Evolutionary conservation across 2,329 filamentous ascomycete species (phyloP).

Genomic region (Zalaria obscura): DNA sequence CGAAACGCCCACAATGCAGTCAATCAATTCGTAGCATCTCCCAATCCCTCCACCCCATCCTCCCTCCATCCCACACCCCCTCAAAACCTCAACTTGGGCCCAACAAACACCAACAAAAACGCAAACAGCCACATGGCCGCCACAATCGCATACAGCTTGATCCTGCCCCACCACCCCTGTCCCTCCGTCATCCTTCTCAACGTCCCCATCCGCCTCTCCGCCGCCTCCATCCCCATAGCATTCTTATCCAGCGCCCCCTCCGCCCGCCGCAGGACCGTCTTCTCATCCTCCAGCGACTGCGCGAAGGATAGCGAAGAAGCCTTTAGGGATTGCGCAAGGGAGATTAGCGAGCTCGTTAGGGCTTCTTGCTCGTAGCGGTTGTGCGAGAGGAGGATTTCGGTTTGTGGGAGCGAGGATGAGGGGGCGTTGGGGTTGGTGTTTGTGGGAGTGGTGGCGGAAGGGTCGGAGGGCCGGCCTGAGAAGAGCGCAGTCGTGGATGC

Average conservation of each 20-base stretch:
- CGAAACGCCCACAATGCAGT: too few species aligned
- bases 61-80: neutral
- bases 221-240: constrained; percentile 59
- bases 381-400: constrained; percentile 59
- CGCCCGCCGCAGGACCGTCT: constrained; percentile 57
- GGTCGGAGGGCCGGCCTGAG: constrained; percentile 11
- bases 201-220: constrained; percentile 62
- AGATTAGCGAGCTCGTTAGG: constrained; percentile 67
- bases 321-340: constrained; percentile 67
- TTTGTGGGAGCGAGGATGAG: constrained; percentile 9
- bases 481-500: constrained; percentile 25
- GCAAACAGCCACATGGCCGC: constrained; percentile 67
- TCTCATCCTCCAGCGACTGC: constrained; percentile 56
- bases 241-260: constrained; percentile 65
- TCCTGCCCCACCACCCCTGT: constrained; percentile 70
- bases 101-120: constrained; percentile 66
- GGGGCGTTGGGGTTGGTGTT: constrained; percentile 11
- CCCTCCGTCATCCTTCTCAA: constrained; percentile 74
- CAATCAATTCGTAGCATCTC: too few species aligned
- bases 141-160: constrained; percentile 68
- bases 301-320: constrained; percentile 59
- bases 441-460: constrained; percentile 6
- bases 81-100: constrained; percentile 78
- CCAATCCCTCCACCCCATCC: neutral
- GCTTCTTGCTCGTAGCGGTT: constrained; percentile 72